Evolutionary conservation across 805 yeast species (phyloP).

Genomic region (Candida broadrunensis): DNA sequence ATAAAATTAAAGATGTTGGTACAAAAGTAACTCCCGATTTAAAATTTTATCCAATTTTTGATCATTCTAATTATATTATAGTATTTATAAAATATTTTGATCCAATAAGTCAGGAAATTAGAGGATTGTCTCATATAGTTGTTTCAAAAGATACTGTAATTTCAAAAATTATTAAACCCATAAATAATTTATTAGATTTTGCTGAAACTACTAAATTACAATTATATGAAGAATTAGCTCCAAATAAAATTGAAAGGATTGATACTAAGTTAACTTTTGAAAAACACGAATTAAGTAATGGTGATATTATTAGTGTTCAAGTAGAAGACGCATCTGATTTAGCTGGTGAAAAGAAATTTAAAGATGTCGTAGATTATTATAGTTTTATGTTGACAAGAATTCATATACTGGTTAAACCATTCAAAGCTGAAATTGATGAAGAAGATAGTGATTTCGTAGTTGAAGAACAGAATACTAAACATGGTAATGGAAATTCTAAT

Average conservation of each 20-base stretch:
- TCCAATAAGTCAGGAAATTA: conserved; percentile 45
- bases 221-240: conserved; percentile 61
- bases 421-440: conserved; percentile 40
- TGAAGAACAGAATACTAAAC: conserved; percentile 18
- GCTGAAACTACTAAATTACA: conserved; percentile 29
- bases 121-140: conserved; percentile 62
- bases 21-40: conserved; percentile 1
- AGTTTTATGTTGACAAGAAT: conserved; percentile 57
- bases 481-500: background rate
- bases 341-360: conserved; percentile 13
- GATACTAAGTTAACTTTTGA: conserved; percentile 42
- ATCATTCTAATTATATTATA: conserved; percentile 19
- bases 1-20: conserved; percentile 14
- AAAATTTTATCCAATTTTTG: conserved; percentile 12
- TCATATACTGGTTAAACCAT: conserved; percentile 52
- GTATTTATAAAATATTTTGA: conserved; percentile 68
- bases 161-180: conserved; percentile 33
- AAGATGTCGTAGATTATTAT: conserved; percentile 45
- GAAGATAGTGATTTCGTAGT: conserved; percentile 49
- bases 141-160: conserved; percentile 49
- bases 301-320: conserved; percentile 58
- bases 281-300: conserved; percentile 58
- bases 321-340: conserved; percentile 17
- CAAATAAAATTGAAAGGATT: conserved; percentile 47
- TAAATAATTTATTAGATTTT: conserved; percentile 43